A percentile compares a stretch with the other conserved stretches of the same genome.
Conservation (phyloP, 352 stramenopile species). For the Halophytophthora batemanensis region DNA sequence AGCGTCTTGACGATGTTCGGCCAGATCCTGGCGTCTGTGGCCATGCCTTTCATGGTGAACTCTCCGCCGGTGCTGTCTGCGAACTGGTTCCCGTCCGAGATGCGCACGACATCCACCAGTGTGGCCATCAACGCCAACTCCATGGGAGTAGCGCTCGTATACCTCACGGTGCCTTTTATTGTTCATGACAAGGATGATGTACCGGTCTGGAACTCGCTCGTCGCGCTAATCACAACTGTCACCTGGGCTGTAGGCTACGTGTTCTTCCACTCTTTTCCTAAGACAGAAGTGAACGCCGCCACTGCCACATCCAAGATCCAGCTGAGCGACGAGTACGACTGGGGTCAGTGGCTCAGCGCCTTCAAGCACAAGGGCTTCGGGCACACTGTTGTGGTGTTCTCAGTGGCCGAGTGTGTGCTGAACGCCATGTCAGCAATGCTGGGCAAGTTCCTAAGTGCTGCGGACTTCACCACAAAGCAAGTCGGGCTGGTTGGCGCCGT, state of each 20-base stretch:
- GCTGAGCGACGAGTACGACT: conserved; percentile 68
- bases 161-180: conserved; percentile 48
- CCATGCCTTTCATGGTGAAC: no score
- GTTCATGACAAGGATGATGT: conserved; percentile 34
- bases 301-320: conserved; percentile 55
- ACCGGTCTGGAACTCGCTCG: conserved; percentile 39
- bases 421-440: conserved; percentile 73
- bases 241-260: conserved; percentile 18
- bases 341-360: conserved; percentile 59
- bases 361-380: conserved; percentile 64
- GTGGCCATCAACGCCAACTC: conserved; percentile 76
- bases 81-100: conserved; percentile 69
- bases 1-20: conserved; percentile 46
- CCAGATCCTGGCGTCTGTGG: conserved; percentile 58
- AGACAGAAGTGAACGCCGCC: conserved; percentile 32
- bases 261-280: conserved; percentile 49
- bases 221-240: conserved; percentile 29
- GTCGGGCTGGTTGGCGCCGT: conserved; percentile 61
- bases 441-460: conserved; percentile 61
- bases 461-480: conserved; percentile 59
- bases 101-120: conserved; percentile 64
- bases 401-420: conserved; percentile 59
- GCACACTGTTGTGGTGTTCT: conserved; percentile 62
- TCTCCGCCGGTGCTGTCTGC: conserved; percentile 64
- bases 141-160: conserved; percentile 62